Conservation (phyloP, 768 basidiomycete species). For the Imleria badia region DNA sequence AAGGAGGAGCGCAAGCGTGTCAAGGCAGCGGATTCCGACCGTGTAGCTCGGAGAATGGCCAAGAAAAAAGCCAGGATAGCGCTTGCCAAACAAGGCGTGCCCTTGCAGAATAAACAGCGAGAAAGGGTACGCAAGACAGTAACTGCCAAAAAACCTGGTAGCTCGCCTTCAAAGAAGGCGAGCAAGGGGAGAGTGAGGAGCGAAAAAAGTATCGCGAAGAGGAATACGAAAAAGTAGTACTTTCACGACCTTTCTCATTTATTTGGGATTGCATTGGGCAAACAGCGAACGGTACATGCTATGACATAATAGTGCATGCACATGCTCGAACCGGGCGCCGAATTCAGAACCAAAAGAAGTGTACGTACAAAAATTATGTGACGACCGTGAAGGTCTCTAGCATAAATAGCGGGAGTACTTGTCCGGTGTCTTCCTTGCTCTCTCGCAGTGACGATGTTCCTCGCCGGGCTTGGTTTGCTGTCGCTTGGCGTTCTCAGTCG, state of each 20-base stretch:
- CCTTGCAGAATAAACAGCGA: constrained; percentile 41
- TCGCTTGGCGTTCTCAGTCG: constrained; percentile 14
- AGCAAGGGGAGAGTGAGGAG: constrained; percentile 52
- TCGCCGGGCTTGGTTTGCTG: constrained; percentile 18
- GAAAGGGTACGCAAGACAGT: constrained; percentile 47
- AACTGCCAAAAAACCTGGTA: constrained; percentile 23
- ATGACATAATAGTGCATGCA: too few relatives aligned
- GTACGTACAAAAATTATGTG: too few relatives aligned
- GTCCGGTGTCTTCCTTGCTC: too few relatives aligned
- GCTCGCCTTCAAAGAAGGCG: constrained; percentile 22
- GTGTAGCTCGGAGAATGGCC: constrained; percentile 79
- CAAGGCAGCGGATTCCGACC: constrained; percentile 78
- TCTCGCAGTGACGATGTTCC: too few relatives aligned
- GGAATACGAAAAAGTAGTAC: constrained; percentile 64
- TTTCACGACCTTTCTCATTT: too few relatives aligned
- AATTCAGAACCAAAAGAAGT: too few relatives aligned
- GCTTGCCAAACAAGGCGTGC: constrained; percentile 43
- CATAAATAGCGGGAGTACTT: too few relatives aligned
- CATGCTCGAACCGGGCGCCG: too few relatives aligned
- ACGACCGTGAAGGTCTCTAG: too few relatives aligned
- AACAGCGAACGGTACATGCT: too few relatives aligned
- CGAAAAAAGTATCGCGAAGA: constrained; percentile 51
- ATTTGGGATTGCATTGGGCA: too few relatives aligned
- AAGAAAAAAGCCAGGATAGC: constrained; percentile 80
- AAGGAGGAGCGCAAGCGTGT: constrained; percentile 85